Evolutionary conservation across 495 filamentous ascomycete genomes (phyloP), one percentile per base, ranked within the genome.

Genomic region (Hypoxylon cercidicola): DNA sequence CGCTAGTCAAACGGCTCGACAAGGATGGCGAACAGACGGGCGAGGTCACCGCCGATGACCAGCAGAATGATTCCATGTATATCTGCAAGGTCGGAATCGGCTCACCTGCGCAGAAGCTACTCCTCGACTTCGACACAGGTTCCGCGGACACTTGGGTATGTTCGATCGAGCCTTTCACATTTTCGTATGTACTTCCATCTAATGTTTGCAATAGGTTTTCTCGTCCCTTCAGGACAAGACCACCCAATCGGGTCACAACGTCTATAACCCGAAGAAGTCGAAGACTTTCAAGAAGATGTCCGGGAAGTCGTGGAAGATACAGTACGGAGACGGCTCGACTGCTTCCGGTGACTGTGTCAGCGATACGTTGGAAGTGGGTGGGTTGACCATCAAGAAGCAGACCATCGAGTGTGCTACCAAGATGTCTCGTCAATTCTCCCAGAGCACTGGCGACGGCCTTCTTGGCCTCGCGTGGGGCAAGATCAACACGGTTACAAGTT

Each of bases 101-200:
- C 25, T 89, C 85, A 0, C 89, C 89, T 9, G 77, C 79, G 2
- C 89, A 93, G 79, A 87, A 75, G 37, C 50, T 92, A 55, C 83
- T 78, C 47, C 70, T 93, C 46, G 87, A 92, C 70, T 91, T 93
- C 64, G 90, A 94, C 74, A 92, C 90, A 25, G 91, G 89, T 10
- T 90, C 88, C 43, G 81, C 88, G 6, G 90, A 93, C 81, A 80
- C 92, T 37, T 94, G 89, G 91, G 89, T 93, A 81, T 59, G 82
- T 68, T 37, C 3, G 45, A 53, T 37, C 3, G 45, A 53, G 1
- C 12, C 28, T 1, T 25, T 57, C 16, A 15, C 3, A 34, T 9
- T 19, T 4, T 10, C 32, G 47, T 44, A 19, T 6, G 9, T 19
- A 20, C 40, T 47, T 37, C 7, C n/a, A 37, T 49, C 60, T 77